Conservation (phyloP, 2,329 filamentous ascomycete genomes). For the Aspergillus latus region DNA sequence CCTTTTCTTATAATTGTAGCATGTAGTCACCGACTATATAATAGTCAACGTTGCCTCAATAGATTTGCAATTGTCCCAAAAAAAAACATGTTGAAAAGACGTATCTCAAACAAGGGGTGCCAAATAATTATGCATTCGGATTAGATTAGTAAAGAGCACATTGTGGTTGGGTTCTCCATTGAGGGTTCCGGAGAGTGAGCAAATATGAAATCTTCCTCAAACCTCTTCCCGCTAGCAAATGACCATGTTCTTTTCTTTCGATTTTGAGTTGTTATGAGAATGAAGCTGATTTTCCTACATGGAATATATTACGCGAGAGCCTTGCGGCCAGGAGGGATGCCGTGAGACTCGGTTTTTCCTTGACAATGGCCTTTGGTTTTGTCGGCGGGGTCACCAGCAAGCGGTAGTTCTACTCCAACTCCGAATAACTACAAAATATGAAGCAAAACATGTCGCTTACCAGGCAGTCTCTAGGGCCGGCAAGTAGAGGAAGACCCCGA, state of each 20-base stretch:
- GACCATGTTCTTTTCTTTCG: slow-evolving; percentile 5
- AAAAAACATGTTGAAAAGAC: background rate
- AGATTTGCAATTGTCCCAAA: background rate
- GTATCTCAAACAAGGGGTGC: too few relatives aligned
- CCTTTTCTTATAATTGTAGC: background rate
- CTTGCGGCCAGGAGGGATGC: slow-evolving; percentile 63
- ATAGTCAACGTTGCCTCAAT: background rate
- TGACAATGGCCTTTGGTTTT: slow-evolving; percentile 75
- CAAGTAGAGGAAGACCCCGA: slow-evolving; percentile 64
- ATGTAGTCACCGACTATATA: background rate
- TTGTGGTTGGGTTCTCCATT: background rate
- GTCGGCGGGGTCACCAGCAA: slow-evolving; percentile 75
- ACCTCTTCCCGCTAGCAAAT: background rate
- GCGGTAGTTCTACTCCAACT: slow-evolving; percentile 52
- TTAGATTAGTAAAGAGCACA: background rate
- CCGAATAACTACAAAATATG: background rate
- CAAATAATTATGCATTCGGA: background rate
- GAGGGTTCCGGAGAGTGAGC: background rate
- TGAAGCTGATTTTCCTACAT: slow-evolving; percentile 35
- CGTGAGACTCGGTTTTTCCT: slow-evolving; percentile 70
- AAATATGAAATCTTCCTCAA: background rate
- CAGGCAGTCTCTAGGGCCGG: slow-evolving; percentile 30
- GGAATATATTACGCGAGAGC: slow-evolving; percentile 48
- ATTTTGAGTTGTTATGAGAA: slow-evolving; percentile 18
- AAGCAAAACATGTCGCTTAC: background rate